These are phyloP conservation scores for Actinomucor elegans DNA, from an alignment of 371 early-diverging fungal genomes.

Conservation along the genomic window DNA sequence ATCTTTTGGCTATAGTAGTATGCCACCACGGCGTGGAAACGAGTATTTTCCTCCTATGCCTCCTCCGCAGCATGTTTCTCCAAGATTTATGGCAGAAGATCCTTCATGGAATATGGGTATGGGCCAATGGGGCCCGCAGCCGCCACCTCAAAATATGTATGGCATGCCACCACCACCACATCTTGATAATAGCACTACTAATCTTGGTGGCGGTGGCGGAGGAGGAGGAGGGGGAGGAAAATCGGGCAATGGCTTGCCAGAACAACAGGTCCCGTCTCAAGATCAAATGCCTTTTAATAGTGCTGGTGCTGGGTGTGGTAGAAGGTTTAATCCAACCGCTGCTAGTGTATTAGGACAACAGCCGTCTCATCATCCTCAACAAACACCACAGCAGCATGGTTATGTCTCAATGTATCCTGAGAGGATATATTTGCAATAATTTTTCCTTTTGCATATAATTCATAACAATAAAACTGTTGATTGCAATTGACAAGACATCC, in stretches of 20 bases:
- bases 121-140: conserved; percentile 6
- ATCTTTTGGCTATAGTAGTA: conserved; percentile 5
- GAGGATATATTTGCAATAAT: background rate
- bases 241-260: too few species aligned
- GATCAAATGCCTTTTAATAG: background rate
- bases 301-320: background rate
- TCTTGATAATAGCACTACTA: background rate
- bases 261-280: too few species aligned
- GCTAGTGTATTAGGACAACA: too few species aligned
- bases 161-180: conserved; percentile 8
- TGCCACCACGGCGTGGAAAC: conserved; percentile 6
- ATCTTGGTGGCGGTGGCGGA: background rate
- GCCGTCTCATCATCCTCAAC: background rate
- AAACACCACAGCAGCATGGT: background rate
- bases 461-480: background rate
- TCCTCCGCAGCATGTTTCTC: conserved; percentile 5
- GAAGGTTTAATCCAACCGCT: conserved; percentile 8
- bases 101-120: too few species aligned
- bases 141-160: conserved; percentile 1
- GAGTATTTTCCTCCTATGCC: conserved; percentile 9
- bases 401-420: background rate
- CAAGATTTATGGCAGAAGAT: conserved; percentile 8
- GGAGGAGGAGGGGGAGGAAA: too few species aligned
- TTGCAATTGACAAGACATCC: too few species aligned
- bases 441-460: background rate